These are phyloP conservation scores for Ceratocystis lukuohia DNA, from an alignment of 2,329 filamentous ascomycete species.

Conservation along the genomic window DNA sequence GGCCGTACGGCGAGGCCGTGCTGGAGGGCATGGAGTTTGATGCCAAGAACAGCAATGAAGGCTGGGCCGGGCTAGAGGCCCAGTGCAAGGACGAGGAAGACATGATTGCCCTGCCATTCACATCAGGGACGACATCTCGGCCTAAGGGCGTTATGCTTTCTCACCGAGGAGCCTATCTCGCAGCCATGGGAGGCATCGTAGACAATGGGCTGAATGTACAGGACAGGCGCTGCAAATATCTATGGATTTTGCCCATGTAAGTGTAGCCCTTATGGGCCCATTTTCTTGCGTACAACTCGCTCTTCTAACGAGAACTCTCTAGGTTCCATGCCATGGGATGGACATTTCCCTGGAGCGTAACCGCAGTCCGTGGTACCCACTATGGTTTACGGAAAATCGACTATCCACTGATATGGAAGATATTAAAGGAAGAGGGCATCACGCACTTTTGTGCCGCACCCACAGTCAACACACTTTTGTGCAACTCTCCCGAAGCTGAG, in stretches of 20 bases:
- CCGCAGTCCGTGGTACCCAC: slow-evolving; percentile 83
- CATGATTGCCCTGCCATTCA: slow-evolving; percentile 80
- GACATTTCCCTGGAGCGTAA: slow-evolving; percentile 90
- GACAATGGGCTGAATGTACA: slow-evolving; percentile 72
- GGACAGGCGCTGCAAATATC: slow-evolving; percentile 59
- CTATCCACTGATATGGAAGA: slow-evolving; percentile 80
- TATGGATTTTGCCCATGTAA: slow-evolving; percentile 89
- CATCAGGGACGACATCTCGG: slow-evolving; percentile 77
- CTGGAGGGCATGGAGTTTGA: slow-evolving; percentile 68
- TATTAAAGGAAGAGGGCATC: slow-evolving; percentile 73
- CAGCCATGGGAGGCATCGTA: slow-evolving; percentile 70
- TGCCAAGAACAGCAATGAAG: slow-evolving; percentile 45
- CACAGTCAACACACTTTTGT: slow-evolving; percentile 89
- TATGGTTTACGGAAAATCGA: slow-evolving; percentile 92
- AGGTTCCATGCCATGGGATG: slow-evolving; percentile 59
- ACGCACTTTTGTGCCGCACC: slow-evolving; percentile 95
- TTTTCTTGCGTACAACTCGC: background rate
- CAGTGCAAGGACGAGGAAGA: slow-evolving; percentile 64
- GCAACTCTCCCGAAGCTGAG: slow-evolving; percentile 62
- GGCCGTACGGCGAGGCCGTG: slow-evolving; percentile 73
- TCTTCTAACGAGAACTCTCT: background rate
- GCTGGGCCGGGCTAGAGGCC: slow-evolving; percentile 64
- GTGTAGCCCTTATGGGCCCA: slow-evolving; percentile 29
- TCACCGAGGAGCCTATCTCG: slow-evolving; percentile 76
- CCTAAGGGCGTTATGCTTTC: slow-evolving; percentile 93